Evolutionary conservation across 768 basidiomycete genomes (phyloP), one percentile per base, ranked within the genome.

Genomic region (Calocybe gangraenosa): DNA sequence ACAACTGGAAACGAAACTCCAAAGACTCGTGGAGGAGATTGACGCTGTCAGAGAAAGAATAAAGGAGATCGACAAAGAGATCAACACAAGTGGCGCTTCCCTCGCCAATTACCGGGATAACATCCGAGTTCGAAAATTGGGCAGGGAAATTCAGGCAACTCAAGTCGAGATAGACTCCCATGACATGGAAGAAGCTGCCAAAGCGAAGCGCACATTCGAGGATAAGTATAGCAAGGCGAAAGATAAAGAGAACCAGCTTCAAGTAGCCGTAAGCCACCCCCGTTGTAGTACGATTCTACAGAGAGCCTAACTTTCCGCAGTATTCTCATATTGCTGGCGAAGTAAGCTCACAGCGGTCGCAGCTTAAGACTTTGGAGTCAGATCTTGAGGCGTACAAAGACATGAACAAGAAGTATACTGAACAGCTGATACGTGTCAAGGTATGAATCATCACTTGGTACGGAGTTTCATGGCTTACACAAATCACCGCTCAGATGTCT

Each of bases 361-460:
- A 89, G 51, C 63, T 86, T 44, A 77, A 79, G 58, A 74, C 73
- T 20, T 67, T 79, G 53, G 78, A 91, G 58, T 67, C 56, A 32
- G 92, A 96, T 58, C 63, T 92, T 42, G 78, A 74, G 54, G 92
- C 95, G 49, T 97, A 84, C 73, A 90, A 89, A 62, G 80, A 92
- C 51, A 79, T 92, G 56, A 81, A 87, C 58, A 87, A 84, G 64
- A 77, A 78, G 50, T 96, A 95, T 59, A 88, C 84, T 9, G 85
- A 91, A 43, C 94, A 97, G 59, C 75, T 98, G 40, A 81, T 98
- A 57, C 89, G 84, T 70, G 93, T 96, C 58, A 98, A 98, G 79
- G 94, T 92, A 55, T 32, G 68, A 3, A 37, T 44, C 14, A 22
- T 31, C 35, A 44, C 42, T 18, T 37, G 11, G 25, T 19, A 7